These are phyloP conservation scores for Chlorophyllum brunneum DNA, from an alignment of 768 basidiomycete species.

Conservation along the genomic window DNA sequence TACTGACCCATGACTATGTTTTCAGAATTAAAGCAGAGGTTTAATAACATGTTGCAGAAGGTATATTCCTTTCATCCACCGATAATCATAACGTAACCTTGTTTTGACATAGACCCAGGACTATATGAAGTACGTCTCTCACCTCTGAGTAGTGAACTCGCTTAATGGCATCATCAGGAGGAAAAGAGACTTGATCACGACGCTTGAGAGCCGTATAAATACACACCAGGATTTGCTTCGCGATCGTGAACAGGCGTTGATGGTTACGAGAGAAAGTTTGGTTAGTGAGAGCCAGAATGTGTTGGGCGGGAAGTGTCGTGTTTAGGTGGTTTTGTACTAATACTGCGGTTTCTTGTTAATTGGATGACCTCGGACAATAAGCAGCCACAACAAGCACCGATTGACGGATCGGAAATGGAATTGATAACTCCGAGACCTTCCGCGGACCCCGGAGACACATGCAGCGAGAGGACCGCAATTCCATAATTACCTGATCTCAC, in stretches of 20 bases:
- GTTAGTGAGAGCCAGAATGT: slow-evolving; percentile 4
- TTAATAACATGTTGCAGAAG: slow-evolving; percentile 3
- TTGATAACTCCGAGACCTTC: too few relatives aligned
- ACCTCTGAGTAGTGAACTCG: neutral
- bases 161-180: neutral
- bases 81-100: neutral
- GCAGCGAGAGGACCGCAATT: too few relatives aligned
- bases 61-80: neutral
- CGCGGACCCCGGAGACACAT: too few relatives aligned
- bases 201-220: neutral
- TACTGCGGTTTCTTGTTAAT: neutral
- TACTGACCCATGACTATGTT: neutral
- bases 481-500: too few relatives aligned
- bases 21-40: slow-evolving; percentile 1
- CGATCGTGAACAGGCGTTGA: slow-evolving; percentile 3
- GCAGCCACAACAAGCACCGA: too few relatives aligned
- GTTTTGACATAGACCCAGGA: neutral
- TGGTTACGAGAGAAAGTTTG: neutral
- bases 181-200: neutral
- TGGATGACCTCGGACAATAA: too few relatives aligned
- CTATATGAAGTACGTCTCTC: slow-evolving; percentile 1
- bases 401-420: too few relatives aligned
- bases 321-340: neutral
- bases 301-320: neutral
- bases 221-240: neutral